Conservation (phyloP, 78 protist species). For the Guillardia theta region DNA sequence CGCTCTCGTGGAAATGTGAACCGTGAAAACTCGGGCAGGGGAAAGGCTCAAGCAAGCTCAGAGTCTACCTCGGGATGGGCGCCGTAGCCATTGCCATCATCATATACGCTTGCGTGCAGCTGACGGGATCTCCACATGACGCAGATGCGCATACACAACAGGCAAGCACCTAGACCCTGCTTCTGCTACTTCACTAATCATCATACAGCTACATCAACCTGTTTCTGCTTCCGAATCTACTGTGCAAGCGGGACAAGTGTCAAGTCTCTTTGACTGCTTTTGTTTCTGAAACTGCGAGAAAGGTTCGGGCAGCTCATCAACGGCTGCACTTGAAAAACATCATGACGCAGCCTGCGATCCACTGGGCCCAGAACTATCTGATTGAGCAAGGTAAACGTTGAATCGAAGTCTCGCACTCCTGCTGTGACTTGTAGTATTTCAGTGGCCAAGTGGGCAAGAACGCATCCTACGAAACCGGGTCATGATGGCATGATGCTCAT, state of each 20-base stretch:
- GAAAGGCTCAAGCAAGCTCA: no score
- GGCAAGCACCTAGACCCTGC: no score
- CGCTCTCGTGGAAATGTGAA: no score
- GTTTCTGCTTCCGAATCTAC: no score
- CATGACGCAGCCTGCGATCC: neutral
- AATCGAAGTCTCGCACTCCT: no score
- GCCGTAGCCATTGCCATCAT: neutral
- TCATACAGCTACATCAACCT: no score
- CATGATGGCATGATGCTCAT: neutral
- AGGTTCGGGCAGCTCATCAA: neutral
- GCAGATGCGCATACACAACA: no score
- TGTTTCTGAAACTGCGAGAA: no score
- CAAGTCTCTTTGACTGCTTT: neutral
- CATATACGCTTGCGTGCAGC: neutral
- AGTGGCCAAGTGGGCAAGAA: neutral
- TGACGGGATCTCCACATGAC: no score
- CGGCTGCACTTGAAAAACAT: neutral
- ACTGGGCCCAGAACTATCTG: conserved; percentile 8
- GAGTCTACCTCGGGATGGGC: neutral
- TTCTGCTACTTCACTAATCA: no score
- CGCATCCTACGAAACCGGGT: neutral
- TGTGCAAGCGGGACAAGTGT: no score
- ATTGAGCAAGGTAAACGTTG: neutral
- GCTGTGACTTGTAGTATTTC: neutral
- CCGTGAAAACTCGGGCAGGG: no score